A percentile compares a stretch with the other conserved stretches of the same genome.
These are phyloP conservation scores for Diaporthe amygdali DNA, from an alignment of 2,329 filamentous ascomycete genomes.

Conservation along the genomic window DNA sequence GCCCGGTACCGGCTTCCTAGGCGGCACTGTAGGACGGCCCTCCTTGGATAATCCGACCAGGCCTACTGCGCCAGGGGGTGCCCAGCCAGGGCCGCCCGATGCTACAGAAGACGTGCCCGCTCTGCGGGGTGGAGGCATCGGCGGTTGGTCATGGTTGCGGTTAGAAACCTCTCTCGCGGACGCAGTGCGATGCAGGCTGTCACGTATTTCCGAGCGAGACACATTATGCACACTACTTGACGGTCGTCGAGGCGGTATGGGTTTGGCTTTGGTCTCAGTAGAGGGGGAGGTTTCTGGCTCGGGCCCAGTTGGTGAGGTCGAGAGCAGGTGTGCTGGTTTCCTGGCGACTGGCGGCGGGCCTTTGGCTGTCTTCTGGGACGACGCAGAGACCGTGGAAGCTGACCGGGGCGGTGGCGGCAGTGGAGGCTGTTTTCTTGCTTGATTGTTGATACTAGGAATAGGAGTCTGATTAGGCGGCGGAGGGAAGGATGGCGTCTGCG, in stretches of 20 bases:
- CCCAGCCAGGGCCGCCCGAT: slow-evolving; percentile 11
- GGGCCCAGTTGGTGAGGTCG: slow-evolving; percentile 36
- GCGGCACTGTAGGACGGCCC: slow-evolving; percentile 27
- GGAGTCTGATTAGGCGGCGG: slow-evolving; percentile 25
- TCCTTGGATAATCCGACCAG: slow-evolving; percentile 25
- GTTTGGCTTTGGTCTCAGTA: slow-evolving; percentile 28
- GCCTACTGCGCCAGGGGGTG: slow-evolving; percentile 23
- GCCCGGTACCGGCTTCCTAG: slow-evolving; percentile 23
- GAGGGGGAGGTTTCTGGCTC: slow-evolving; percentile 20
- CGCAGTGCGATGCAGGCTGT: slow-evolving; percentile 19
- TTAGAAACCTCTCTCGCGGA: slow-evolving; percentile 17
- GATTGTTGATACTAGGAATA: slow-evolving; percentile 24
- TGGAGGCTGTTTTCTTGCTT: slow-evolving; percentile 33
- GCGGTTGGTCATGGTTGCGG: slow-evolving; percentile 16
- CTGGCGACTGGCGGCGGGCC: slow-evolving; percentile 60
- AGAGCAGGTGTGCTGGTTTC: slow-evolving; percentile 63
- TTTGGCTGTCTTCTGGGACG: slow-evolving; percentile 44
- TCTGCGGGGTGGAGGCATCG: slow-evolving; percentile 25
- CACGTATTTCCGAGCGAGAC: slow-evolving; percentile 10
- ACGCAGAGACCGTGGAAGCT: slow-evolving; percentile 41
- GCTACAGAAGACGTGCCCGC: slow-evolving; percentile 15
- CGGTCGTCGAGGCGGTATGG: slow-evolving; percentile 35
- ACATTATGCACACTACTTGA: slow-evolving; percentile 19
- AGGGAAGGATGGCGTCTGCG: slow-evolving; percentile 25
- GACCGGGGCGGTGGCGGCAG: slow-evolving; percentile 35